These are phyloP conservation scores for Kodamaea jinghongensis DNA, from an alignment of 805 yeast species.

Conservation along the genomic window DNA sequence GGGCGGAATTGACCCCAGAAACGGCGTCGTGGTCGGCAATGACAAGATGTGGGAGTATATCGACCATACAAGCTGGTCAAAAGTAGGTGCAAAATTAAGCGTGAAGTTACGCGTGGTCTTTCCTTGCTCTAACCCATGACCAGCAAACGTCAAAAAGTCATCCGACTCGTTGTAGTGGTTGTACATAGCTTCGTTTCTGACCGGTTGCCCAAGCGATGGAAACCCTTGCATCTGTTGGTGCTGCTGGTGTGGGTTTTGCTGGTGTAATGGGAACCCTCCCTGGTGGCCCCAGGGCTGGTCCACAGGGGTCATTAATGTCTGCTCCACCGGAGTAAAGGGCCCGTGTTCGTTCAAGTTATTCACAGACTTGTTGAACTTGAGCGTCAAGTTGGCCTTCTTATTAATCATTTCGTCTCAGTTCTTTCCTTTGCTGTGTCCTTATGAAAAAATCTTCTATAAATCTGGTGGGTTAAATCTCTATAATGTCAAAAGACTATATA, in stretches of 20 bases:
- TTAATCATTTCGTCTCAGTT: too few relatives aligned
- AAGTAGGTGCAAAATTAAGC: constrained; percentile 31
- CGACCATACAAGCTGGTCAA: constrained; percentile 37
- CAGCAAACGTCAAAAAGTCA: constrained; percentile 41
- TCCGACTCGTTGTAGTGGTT: constrained; percentile 37
- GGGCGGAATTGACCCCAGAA: constrained; percentile 42
- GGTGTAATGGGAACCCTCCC: background rate
- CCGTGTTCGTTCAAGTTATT: constrained; percentile 20
- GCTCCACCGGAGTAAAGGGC: constrained; percentile 47
- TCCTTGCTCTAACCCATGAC: constrained; percentile 18
- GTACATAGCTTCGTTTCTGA: constrained; percentile 20
- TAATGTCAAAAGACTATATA: too few relatives aligned
- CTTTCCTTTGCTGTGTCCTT: too few relatives aligned
- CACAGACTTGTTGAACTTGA: constrained; percentile 33
- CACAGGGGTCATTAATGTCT: constrained; percentile 39
- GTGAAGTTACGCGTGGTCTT: constrained; percentile 28
- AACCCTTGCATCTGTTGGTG: constrained; percentile 7
- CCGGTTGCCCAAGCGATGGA: constrained; percentile 3
- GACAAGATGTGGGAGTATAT: constrained; percentile 34
- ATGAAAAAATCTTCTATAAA: too few relatives aligned
- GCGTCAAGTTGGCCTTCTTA: constrained; percentile 29
- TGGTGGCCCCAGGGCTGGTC: constrained; percentile 23
- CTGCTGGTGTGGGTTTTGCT: constrained; percentile 4
- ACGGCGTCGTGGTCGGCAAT: constrained; percentile 46
- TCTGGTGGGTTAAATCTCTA: too few relatives aligned